Evolutionary conservation across 2,329 filamentous ascomycete species (phyloP).

Genomic region (Aspergillus sp.): DNA sequence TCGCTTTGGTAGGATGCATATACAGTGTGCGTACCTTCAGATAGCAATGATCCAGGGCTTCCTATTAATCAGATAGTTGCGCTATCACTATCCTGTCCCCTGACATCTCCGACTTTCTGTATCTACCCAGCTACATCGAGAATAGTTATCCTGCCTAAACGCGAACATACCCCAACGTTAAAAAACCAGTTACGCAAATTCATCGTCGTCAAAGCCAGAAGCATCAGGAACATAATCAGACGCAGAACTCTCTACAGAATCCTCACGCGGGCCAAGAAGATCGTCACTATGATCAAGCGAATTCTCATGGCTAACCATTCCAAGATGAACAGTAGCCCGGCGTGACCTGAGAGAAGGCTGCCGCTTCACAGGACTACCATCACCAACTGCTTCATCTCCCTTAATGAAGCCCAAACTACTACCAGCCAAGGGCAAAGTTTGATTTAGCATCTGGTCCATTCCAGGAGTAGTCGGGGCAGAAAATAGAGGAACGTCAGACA

Average conservation of each 20-base stretch:
- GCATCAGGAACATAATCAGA: constrained; percentile 23
- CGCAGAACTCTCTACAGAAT: constrained; percentile 19
- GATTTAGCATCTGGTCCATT: background rate
- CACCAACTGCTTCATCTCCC: background rate
- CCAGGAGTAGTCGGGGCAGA: background rate
- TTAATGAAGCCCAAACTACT: background rate
- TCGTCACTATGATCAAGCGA: constrained; percentile 23
- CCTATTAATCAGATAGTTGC: no score
- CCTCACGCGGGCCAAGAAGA: constrained; percentile 1
- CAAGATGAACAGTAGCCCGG: background rate
- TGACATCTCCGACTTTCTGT: no score
- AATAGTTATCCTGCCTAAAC: background rate
- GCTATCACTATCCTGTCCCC: no score
- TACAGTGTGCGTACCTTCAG: background rate
- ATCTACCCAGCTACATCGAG: background rate
- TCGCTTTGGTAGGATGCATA: background rate
- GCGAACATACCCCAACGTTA: background rate
- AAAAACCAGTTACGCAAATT: constrained; percentile 3
- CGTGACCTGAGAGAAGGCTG: background rate
- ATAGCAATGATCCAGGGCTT: background rate
- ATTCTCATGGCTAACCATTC: background rate
- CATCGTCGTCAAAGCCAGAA: constrained; percentile 1
- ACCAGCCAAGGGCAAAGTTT: background rate
- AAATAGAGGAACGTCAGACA: background rate
- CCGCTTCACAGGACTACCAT: background rate